Percentiles rank a stretch among this genome's conserved stretches.
These are phyloP conservation scores for Chlorella variabilis DNA, from an alignment of 163 green algal species.

Conservation along the genomic window DNA sequence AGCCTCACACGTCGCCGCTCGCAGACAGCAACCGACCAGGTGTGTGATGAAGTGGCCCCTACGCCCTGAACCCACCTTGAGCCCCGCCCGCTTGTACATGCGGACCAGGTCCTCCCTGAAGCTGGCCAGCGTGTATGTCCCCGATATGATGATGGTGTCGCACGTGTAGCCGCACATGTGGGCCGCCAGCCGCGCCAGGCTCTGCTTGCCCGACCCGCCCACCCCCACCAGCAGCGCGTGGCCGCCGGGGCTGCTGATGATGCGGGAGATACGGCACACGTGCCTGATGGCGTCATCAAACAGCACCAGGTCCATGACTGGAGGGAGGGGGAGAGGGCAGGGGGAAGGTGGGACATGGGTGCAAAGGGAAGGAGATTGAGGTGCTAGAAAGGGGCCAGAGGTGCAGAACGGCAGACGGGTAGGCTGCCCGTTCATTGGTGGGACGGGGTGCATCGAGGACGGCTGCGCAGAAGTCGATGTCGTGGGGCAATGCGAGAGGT, in stretches of 20 bases:
- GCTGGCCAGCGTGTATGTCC: conserved; percentile 82
- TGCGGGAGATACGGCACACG: conserved; percentile 81
- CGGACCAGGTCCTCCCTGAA: conserved; percentile 85
- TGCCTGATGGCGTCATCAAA: conserved; percentile 90
- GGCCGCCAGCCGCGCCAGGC: conserved; percentile 69
- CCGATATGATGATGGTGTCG: conserved; percentile 83
- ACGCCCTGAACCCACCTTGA: too few species aligned
- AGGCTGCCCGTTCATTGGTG: too few species aligned
- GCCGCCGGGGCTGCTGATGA: conserved; percentile 84
- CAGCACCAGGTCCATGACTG: conserved; percentile 90
- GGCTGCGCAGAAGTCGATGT: too few species aligned
- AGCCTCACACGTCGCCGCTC: too few species aligned
- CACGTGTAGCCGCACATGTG: conserved; percentile 85
- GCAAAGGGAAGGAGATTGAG: not conserved
- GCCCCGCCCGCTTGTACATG: conserved; percentile 83
- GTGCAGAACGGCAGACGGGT: too few species aligned
- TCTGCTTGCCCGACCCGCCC: conserved; percentile 89
- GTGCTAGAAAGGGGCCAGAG: too few species aligned
- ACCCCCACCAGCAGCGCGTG: conserved; percentile 94
- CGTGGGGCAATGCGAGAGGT: too few species aligned
- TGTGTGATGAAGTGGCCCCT: too few species aligned
- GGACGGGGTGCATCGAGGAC: too few species aligned
- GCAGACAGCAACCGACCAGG: too few species aligned
- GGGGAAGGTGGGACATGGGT: too few species aligned
- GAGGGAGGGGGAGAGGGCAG: not conserved